Percentiles rank a stretch among this genome's conserved stretches.
Conservation (phyloP, 169 alveolate genomes). For the Plasmodium coatneyi region DNA sequence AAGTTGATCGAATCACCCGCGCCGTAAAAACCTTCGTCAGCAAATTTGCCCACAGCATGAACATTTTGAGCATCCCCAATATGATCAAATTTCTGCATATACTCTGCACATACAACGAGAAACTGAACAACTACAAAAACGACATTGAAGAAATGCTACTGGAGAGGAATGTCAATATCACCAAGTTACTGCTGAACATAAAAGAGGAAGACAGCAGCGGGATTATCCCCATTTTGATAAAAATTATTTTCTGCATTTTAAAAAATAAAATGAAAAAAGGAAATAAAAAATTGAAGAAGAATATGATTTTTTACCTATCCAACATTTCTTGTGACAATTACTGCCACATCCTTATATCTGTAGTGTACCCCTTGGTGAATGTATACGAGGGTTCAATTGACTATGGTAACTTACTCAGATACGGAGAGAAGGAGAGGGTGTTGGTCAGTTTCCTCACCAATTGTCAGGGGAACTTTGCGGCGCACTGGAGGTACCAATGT, state of each 20-base stretch:
- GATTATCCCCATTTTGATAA: conserved; percentile 53
- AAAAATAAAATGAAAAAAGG: conserved; percentile 44
- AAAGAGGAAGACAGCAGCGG: conserved; percentile 52
- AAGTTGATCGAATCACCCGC: neutral
- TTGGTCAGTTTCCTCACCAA: conserved; percentile 13
- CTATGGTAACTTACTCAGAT: conserved; percentile 34
- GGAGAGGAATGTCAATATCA: conserved; percentile 24
- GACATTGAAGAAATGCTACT: conserved; percentile 50
- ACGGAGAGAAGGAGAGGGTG: conserved; percentile 54
- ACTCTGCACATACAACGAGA: conserved; percentile 28
- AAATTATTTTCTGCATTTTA: conserved; percentile 72
- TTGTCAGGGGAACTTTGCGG: neutral
- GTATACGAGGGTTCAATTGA: conserved; percentile 37
- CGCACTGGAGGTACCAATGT: conserved; percentile 32
- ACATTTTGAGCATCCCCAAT: conserved; percentile 23
- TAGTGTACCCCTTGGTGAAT: conserved; percentile 40
- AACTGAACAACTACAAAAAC: conserved; percentile 55
- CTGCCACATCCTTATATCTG: conserved; percentile 47
- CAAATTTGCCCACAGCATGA: conserved; percentile 13
- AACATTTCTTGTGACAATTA: conserved; percentile 33
- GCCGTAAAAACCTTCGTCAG: conserved; percentile 30
- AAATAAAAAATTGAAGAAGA: conserved; percentile 17
- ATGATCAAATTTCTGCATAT: conserved; percentile 46
- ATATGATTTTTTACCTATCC: conserved; percentile 65
- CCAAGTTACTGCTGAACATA: conserved; percentile 57